These are phyloP conservation scores for Periconia macrospinosa DNA, from an alignment of 2,329 filamentous ascomycete species.

Conservation along the genomic window DNA sequence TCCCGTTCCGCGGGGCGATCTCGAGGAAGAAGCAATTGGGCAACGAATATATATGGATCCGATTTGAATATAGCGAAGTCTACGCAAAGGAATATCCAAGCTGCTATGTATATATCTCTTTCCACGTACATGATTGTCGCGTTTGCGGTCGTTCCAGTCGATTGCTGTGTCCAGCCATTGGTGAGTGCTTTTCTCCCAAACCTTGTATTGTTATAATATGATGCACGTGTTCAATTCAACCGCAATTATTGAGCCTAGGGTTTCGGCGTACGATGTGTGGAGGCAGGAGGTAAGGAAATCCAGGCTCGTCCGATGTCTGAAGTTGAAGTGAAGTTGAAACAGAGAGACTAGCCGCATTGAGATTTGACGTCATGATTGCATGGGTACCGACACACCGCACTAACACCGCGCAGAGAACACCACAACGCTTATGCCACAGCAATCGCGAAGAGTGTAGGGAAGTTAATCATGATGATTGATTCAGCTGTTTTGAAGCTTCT, in stretches of 20 bases:
- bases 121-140: no score
- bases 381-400: no score
- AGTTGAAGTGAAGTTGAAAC: not conserved
- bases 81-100: not conserved
- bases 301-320: not conserved
- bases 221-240: no score
- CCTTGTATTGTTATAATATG: no score
- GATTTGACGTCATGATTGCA: not conserved
- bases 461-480: slow-evolving; percentile 57
- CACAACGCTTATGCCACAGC: slow-evolving; percentile 1
- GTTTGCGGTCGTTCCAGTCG: no score
- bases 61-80: not conserved
- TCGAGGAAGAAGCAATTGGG: not conserved
- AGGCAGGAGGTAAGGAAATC: no score
- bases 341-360: not conserved
- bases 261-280: not conserved
- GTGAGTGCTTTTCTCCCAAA: no score
- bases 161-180: no score
- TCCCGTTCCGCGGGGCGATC: not conserved
- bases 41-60: not conserved
- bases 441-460: slow-evolving; percentile 3
- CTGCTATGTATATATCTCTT: no score
- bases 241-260: no score
- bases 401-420: not conserved
- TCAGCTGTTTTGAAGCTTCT: slow-evolving; percentile 64